A percentile compares a stretch with the other conserved stretches of the same genome.
Evolutionary conservation across 164 flowering plant genomes (phyloP).

Genomic region (Liriodendron chinense): DNA sequence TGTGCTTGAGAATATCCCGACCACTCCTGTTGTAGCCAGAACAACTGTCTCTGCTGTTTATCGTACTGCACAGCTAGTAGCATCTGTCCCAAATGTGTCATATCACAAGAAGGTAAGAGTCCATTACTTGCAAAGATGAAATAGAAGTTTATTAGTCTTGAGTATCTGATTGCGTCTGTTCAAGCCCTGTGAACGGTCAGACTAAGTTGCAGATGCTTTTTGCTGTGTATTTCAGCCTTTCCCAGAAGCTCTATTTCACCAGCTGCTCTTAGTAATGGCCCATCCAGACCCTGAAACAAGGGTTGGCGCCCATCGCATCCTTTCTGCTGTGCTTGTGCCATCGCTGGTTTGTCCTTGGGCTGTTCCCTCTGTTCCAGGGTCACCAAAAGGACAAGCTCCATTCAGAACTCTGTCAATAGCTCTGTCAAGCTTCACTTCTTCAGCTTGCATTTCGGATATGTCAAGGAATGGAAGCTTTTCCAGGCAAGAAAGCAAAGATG

Average conservation of each 20-base stretch:
- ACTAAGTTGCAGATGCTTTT: constrained; percentile 8
- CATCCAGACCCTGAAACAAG: constrained; percentile 80
- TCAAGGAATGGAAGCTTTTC: constrained; percentile 26
- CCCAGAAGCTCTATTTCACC: constrained; percentile 88
- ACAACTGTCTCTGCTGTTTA: constrained; percentile 65
- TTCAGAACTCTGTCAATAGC: constrained; percentile 24
- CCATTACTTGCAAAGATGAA: background rate
- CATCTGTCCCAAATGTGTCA: constrained; percentile 59
- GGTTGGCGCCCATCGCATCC: constrained; percentile 64
- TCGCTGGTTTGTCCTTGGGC: constrained; percentile 35
- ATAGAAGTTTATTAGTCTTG: background rate
- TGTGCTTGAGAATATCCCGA: constrained; percentile 66
- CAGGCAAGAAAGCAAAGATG: constrained; percentile 19
- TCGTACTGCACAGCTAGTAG: constrained; percentile 56
- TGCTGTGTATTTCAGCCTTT: constrained; percentile 54
- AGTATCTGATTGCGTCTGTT: background rate
- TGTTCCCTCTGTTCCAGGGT: constrained; percentile 5
- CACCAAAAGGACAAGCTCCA: constrained; percentile 8
- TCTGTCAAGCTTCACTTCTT: constrained; percentile 19
- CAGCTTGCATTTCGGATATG: constrained; percentile 20
- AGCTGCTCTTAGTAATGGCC: constrained; percentile 73
- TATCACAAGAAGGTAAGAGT: constrained; percentile 65
- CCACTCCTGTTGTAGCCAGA: constrained; percentile 45
- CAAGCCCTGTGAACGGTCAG: background rate
- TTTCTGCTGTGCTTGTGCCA: constrained; percentile 74